Base-by-base conservation (phyloP, 2,329 filamentous ascomycete species). In the Exophiala lecanii-corni region DNA sequence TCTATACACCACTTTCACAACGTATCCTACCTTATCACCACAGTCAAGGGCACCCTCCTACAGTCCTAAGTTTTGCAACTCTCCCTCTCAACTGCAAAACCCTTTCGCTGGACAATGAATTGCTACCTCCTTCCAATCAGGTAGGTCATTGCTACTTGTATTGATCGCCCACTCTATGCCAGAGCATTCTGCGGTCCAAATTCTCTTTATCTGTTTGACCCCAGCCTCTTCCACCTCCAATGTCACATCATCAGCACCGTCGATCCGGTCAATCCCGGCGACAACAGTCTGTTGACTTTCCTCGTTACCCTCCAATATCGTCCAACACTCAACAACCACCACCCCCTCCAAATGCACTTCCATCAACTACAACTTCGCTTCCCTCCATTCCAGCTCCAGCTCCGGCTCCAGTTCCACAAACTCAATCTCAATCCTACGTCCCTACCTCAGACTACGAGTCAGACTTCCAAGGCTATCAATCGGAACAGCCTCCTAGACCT, bases 391-490 rank as follows among this genome's bases (percentile, higher is more conserved):
- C 38, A 31, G 7, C 31, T n/a, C 39, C 44, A 26, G 38, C 43
- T 18, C 43, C 39, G n/a, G n/a, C n/a, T n/a, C n/a, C n/a, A n/a
- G n/a, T n/a, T 16, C 20, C 38, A 13, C 41, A 23, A 9, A 26
- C 40, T 30, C 37, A 36, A 5, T 4, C 34, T 4, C 49, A 42
- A 17, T 41, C 43, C 16, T 21, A 36, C 20, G 32, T 50, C n/a
- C 36, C 45, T 9, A 37, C 41, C 20, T 67, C 65, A 13, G 80
- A 84, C 63, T 83, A 84, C 66, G 80, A 85, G 56, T 83, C 80
- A 49, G 81, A 84, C 61, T 74, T 73, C 15, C 72, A 71, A 21
- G 64, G 69, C 52, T 75, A 78, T 46, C 49, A 62, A 41, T 66
- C 65, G 44, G 65, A 68, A 47, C 54, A 51, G 47, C 57, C 60